Base-by-base conservation (phyloP, 352 stramenopile genomes). In the Phytophthora pistaciae region DNA sequence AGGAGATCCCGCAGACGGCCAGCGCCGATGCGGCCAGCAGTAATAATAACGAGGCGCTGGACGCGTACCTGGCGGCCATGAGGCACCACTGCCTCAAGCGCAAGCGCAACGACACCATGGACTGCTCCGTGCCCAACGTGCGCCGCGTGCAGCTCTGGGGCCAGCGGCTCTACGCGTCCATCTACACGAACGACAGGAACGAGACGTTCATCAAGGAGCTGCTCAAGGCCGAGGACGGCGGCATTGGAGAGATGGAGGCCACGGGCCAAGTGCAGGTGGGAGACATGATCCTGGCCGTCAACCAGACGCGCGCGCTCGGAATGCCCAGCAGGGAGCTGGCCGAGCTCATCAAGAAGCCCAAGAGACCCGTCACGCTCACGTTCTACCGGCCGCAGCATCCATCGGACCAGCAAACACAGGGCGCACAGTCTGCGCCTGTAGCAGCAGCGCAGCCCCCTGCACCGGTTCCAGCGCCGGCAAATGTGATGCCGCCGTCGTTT, bases 121-220 rank as follows among this genome's bases (percentile, higher is more conserved):
- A 65, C 29, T 50, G 16, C 7, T 29, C 16, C 1, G 13, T 56
- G 13, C 31, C 27, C n/a, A 69, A 64, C 18, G 68, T 68, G 1
- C 48, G 76, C 4, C 29, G 71, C 0, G 81, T 95, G 40, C 72
- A 58, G 49, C 61, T 95, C 1, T 93, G 84, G 83, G 87, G 80
- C 14, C 50, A 78, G 62, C 75, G 86, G n/a, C 72, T 95, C 42
- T 91, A 88, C 70, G 75, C 87, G 9, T 86, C 83, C 25, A 92
- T 95, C 54, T 82, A 82, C 64, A 89, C 85, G 36, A 82, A 71
- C 56, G 67, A 77, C 18, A 49, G 70, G 23, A 78, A 79, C 29
- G 74, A 80, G 46, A 92, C 88, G 25, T 80, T 71, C 20, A 59
- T 95, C 11, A 78, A 84, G 14, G 75, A 91, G 46, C 75, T 95